Conservation (phyloP, 768 basidiomycete genomes). For the Kwoniella shandongensis region DNA sequence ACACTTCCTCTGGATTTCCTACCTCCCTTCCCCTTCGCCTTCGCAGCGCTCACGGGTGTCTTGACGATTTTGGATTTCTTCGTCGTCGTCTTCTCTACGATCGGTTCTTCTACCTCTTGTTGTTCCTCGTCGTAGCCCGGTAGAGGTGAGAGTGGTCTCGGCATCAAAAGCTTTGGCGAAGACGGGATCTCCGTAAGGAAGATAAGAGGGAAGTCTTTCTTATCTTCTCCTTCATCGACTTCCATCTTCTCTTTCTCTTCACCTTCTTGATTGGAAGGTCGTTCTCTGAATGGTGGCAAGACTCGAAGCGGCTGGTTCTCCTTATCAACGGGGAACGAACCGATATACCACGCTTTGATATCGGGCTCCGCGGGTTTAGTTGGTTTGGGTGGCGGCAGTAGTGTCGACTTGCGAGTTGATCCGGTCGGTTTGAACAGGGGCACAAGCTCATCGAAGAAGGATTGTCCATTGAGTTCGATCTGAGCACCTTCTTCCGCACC, state of each 20-base stretch:
- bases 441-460: neutral
- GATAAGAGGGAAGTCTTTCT: too few relatives aligned
- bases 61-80: neutral
- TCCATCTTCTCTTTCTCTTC: neutral
- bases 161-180: constrained; percentile 1
- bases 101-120: constrained; percentile 5
- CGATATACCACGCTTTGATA: constrained; percentile 45
- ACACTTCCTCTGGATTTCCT: neutral
- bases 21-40: neutral
- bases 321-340: constrained; percentile 30
- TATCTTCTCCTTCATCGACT: neutral
- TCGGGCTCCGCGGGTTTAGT: constrained; percentile 15
- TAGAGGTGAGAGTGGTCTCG: constrained; percentile 15
- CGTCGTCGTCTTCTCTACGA: neutral
- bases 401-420: neutral
- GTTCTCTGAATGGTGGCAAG: constrained; percentile 1
- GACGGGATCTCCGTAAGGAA: neutral
- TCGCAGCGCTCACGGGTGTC: neutral
- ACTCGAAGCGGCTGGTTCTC: constrained; percentile 22
- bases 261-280: neutral
- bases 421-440: neutral
- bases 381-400: constrained; percentile 9
- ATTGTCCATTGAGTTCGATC: neutral
- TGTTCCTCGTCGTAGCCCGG: constrained; percentile 18
- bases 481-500: neutral